Evolutionary conservation across 148 eudicot genomes (phyloP).

Genomic region (Arctostaphylos glauca): DNA sequence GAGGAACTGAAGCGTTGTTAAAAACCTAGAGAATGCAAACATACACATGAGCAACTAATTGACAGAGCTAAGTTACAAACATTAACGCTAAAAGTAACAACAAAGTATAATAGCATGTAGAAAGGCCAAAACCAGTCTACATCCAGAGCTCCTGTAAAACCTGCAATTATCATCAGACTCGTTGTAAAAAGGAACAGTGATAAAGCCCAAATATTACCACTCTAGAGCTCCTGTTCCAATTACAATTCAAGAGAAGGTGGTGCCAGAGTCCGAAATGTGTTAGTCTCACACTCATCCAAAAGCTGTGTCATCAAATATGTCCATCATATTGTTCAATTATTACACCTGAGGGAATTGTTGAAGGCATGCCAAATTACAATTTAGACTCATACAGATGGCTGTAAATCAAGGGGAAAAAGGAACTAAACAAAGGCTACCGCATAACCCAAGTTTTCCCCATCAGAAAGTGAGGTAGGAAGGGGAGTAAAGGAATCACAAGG

Average conservation of each 20-base stretch:
- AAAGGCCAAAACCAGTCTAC: neutral
- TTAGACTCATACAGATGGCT: neutral
- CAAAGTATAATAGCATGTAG: neutral
- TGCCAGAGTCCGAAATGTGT: neutral
- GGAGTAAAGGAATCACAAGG: neutral
- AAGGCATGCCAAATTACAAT: neutral
- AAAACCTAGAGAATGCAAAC: constrained; percentile 43
- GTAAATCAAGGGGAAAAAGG: neutral
- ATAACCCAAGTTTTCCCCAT: neutral
- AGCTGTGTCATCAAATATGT: neutral
- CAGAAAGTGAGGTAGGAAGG: neutral
- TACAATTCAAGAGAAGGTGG: neutral
- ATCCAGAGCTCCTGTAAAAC: neutral
- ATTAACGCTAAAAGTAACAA: neutral
- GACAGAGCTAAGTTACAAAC: neutral
- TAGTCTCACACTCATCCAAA: neutral
- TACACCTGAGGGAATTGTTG: neutral
- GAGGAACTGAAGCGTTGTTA: constrained; percentile 79
- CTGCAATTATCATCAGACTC: neutral
- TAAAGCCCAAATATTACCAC: neutral
- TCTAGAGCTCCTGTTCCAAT: neutral
- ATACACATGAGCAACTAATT: neutral
- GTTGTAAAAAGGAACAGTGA: neutral
- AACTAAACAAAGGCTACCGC: neutral
- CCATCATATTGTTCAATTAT: neutral